These are phyloP conservation scores for Carex pumila DNA, from an alignment of 176 grass and related monocot species.

Conservation along the genomic window DNA sequence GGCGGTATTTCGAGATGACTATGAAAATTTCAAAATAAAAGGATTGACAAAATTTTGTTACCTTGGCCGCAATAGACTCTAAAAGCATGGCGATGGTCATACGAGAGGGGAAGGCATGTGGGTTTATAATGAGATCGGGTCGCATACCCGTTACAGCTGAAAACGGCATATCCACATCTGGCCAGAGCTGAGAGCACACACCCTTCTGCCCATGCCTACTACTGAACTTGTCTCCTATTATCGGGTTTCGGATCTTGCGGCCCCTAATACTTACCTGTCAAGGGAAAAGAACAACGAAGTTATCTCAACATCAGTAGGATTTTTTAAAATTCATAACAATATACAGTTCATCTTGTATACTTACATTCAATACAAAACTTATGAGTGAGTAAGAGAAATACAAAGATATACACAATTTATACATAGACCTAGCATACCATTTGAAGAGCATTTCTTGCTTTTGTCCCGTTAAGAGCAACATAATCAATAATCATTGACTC, in stretches of 20 bases:
- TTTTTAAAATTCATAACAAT: not conserved
- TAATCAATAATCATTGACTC: constrained; percentile 74
- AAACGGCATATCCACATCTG: constrained; percentile 98
- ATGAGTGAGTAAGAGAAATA: not conserved
- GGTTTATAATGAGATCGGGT: constrained; percentile 93
- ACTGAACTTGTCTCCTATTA: constrained; percentile 99
- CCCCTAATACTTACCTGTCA: constrained; percentile 78
- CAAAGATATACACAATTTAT: not conserved
- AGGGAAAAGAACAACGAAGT: not conserved
- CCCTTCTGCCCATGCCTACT: constrained; percentile 98
- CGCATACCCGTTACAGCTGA: constrained; percentile 91
- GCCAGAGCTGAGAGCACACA: constrained; percentile 94
- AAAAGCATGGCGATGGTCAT: constrained; percentile 99
- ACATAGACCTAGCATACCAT: constrained; percentile 44
- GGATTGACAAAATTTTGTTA: constrained; percentile 16
- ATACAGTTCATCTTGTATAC: not conserved
- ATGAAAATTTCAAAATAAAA: not conserved
- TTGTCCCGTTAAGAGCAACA: constrained; percentile 67
- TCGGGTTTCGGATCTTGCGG: constrained; percentile 71
- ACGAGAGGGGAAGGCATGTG: constrained; percentile 97
- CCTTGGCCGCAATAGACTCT: constrained; percentile 94
- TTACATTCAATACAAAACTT: not conserved
- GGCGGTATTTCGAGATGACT: not conserved
- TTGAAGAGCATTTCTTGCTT: constrained; percentile 55
- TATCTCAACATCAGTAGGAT: not conserved